Evolutionary conservation across 768 basidiomycete species (phyloP).

Genomic region (Leucocoprinus birnbaumii): DNA sequence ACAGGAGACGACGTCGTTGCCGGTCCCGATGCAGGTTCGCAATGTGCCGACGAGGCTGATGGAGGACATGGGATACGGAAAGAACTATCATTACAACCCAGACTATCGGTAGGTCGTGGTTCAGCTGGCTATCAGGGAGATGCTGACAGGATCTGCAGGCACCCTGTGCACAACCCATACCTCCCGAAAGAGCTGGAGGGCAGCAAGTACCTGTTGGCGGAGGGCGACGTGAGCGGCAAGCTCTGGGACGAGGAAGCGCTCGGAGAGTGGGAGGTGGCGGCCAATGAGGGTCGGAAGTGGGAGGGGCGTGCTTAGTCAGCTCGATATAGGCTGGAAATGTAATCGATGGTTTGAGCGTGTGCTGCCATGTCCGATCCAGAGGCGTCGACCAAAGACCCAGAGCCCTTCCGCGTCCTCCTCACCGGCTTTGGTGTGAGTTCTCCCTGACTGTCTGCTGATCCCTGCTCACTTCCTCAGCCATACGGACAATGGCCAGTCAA

Average conservation of each 20-base stretch:
- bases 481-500: constrained; percentile 55
- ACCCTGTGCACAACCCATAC: constrained; percentile 66
- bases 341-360: background rate
- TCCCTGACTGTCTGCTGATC: constrained; percentile 8
- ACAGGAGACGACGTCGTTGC: constrained; percentile 43
- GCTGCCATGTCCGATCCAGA: background rate
- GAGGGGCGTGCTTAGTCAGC: constrained; percentile 13
- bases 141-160: constrained; percentile 29
- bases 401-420: constrained; percentile 29
- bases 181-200: constrained; percentile 47
- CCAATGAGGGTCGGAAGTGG: constrained; percentile 14
- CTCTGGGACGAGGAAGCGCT: constrained; percentile 62
- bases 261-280: constrained; percentile 48
- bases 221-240: constrained; percentile 42
- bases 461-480: constrained; percentile 35
- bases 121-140: background rate
- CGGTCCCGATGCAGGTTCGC: constrained; percentile 70
- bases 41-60: constrained; percentile 76
- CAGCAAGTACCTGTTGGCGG: constrained; percentile 40
- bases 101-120: constrained; percentile 40
- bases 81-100: constrained; percentile 65
- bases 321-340: background rate
- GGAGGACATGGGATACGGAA: constrained; percentile 67
- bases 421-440: constrained; percentile 35
- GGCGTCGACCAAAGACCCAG: background rate